Conservation (phyloP, 1,284 basidiomycete species). For the Microbotryomycetes sp. region DNA sequence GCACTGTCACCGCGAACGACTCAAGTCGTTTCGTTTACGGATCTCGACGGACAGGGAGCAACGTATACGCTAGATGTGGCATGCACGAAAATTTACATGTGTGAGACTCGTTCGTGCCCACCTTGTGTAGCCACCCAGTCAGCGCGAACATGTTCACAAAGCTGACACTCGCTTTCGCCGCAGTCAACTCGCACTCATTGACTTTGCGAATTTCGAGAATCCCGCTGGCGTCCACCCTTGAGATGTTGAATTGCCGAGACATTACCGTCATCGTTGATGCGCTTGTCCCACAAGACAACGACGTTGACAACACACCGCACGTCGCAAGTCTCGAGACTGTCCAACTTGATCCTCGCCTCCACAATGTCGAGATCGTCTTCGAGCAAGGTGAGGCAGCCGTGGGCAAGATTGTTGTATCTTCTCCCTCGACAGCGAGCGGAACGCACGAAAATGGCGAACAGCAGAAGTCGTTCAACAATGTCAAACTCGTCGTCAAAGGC, state of each 20-base stretch:
- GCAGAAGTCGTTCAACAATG: neutral
- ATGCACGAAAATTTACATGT: neutral
- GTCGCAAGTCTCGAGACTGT: neutral
- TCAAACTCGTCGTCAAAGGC: neutral
- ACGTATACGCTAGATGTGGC: neutral
- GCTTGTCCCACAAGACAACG: neutral
- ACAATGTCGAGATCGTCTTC: neutral
- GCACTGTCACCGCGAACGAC: neutral
- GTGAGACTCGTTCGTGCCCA: neutral
- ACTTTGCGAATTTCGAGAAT: neutral
- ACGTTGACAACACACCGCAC: neutral
- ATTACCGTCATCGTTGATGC: neutral
- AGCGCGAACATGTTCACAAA: too few species aligned
- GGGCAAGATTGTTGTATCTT: neutral
- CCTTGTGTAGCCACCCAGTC: too few species aligned
- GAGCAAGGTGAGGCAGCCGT: neutral
- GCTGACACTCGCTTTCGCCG: too few species aligned
- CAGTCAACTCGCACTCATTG: neutral
- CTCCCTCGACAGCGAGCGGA: too few species aligned
- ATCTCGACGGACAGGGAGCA: neutral
- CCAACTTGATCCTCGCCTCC: neutral
- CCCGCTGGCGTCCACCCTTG: neutral
- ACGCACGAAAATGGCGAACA: too few species aligned
- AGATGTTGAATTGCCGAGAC: neutral
- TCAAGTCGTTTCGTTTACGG: neutral